Percentiles rank a stretch among this genome's conserved stretches.
Conservation (phyloP, 768 basidiomycete species). For the Pleurotus tuoliensis region DNA sequence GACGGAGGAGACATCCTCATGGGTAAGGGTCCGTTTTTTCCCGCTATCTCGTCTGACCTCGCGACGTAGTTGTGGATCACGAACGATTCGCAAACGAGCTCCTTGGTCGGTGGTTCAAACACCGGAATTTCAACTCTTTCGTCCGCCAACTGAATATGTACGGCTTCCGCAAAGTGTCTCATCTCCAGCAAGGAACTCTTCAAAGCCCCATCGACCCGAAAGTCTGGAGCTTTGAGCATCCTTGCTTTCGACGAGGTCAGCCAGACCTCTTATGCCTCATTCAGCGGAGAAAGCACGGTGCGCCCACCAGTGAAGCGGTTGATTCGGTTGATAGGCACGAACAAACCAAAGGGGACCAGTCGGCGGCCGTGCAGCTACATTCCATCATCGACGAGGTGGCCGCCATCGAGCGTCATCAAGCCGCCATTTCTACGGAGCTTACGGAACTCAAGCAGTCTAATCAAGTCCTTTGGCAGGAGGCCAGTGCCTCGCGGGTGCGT, state of each 20-base stretch:
- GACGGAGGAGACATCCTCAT: constrained; percentile 89
- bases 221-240: constrained; percentile 87
- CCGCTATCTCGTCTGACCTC: neutral
- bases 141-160: constrained; percentile 97
- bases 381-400: constrained; percentile 79
- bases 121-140: constrained; percentile 89
- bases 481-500: constrained; percentile 66
- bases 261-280: constrained; percentile 85
- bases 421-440: constrained; percentile 80
- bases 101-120: constrained; percentile 93
- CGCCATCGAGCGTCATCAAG: constrained; percentile 87
- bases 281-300: constrained; percentile 73
- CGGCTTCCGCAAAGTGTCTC: constrained; percentile 90
- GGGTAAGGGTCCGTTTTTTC: constrained; percentile 39
- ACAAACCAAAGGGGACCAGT: constrained; percentile 12
- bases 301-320: neutral
- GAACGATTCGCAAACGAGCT: constrained; percentile 86
- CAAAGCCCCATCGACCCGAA: constrained; percentile 77
- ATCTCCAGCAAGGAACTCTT: constrained; percentile 90
- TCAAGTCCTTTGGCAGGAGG: constrained; percentile 87
- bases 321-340: constrained; percentile 9
- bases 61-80: constrained; percentile 72
- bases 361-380: constrained; percentile 49
- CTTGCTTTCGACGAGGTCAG: constrained; percentile 85
- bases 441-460: constrained; percentile 85